These are phyloP conservation scores for Magnusiomyces paraingens DNA, from an alignment of 1,139 yeast genomes.

Conservation along the genomic window DNA sequence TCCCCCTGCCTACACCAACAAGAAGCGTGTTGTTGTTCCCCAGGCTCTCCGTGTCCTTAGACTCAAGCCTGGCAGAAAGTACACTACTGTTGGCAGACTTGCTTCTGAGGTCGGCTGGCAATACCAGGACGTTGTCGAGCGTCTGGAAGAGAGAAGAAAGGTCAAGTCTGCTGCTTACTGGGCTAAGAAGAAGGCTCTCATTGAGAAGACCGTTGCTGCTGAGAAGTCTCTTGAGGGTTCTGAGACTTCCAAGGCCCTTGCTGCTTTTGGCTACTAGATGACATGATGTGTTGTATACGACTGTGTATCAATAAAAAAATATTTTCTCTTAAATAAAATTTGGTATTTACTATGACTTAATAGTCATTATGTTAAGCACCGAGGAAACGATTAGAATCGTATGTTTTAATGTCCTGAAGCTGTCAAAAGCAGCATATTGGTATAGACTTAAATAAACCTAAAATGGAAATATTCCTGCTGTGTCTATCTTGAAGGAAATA, in stretches of 20 bases:
- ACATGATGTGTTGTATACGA: constrained; percentile 4
- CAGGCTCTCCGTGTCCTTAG: constrained; percentile 99
- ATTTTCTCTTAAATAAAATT: no score
- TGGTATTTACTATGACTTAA: no score
- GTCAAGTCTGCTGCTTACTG: constrained; percentile 98
- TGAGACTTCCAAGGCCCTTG: constrained; percentile 15
- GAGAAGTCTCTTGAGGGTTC: constrained; percentile 17
- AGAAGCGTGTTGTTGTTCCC: constrained; percentile 99
- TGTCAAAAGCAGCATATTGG: no score
- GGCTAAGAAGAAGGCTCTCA: constrained; percentile 96
- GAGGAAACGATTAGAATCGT: no score
- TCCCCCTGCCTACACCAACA: constrained; percentile 99
- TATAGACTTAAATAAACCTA: no score
- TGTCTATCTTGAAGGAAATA: no score
- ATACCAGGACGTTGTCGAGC: constrained; percentile 96
- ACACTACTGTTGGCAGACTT: constrained; percentile 96
- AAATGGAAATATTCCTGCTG: no score
- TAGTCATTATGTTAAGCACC: no score
- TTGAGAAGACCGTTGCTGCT: constrained; percentile 86
- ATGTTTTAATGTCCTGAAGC: no score
- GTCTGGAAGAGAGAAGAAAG: constrained; percentile 99
- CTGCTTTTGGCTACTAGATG: constrained; percentile 17
- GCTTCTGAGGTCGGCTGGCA: constrained; percentile 99
- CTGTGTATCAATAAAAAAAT: constrained; percentile 3
- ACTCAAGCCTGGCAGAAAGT: constrained; percentile 99